A percentile compares a stretch with the other conserved stretches of the same genome.
Evolutionary conservation across 345 rosid genomes (phyloP).

Genomic region (Citrus cavaleriei): DNA sequence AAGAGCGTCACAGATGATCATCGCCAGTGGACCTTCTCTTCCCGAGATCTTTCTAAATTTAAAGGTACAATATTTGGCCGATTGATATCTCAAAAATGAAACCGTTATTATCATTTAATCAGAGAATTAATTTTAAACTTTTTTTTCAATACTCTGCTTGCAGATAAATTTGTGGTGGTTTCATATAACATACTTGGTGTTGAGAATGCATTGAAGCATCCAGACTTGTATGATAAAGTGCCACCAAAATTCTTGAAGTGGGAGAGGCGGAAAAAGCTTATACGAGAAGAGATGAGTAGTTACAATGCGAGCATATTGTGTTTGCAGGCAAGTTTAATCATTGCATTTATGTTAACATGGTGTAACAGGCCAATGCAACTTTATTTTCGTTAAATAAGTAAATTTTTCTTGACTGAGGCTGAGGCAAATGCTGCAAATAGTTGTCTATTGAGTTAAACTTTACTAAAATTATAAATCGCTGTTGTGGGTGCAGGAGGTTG

Average conservation of each 20-base stretch:
- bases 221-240: conserved; percentile 49
- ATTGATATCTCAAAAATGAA: background rate
- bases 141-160: background rate
- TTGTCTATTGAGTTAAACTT: conserved; percentile 2
- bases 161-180: conserved; percentile 60
- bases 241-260: conserved; percentile 46
- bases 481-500: conserved; percentile 58
- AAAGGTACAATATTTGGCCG: conserved; percentile 16
- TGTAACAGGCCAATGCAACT: background rate
- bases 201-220: conserved; percentile 63
- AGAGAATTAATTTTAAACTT: background rate
- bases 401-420: background rate
- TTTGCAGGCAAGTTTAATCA: conserved; percentile 56
- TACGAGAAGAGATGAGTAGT: conserved; percentile 49
- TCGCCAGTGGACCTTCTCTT: conserved; percentile 40
- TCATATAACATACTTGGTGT: conserved; percentile 76
- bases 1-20: conserved; percentile 2
- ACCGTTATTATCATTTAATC: background rate
- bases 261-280: conserved; percentile 57
- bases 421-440: background rate
- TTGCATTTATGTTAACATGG: background rate
- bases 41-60: conserved; percentile 25
- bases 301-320: conserved; percentile 64
- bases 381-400: background rate
- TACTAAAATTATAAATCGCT: background rate